Evolutionary conservation across 2,329 filamentous ascomycete species (phyloP).

Genomic region (Phaeophleospora eucalypticola): DNA sequence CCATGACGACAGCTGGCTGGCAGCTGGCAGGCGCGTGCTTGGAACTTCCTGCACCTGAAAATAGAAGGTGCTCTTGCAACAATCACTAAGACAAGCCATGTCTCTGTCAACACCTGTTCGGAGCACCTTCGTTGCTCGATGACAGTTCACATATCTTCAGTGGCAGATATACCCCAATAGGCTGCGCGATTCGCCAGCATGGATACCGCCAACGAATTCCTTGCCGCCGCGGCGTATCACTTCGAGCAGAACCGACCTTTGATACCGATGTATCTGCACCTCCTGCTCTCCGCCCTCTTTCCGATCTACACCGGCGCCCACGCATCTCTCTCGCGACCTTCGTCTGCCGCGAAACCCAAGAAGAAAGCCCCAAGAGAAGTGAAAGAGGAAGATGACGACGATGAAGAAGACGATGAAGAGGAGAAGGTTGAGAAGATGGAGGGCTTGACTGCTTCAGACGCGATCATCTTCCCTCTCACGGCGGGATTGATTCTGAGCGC

Average conservation of each 20-base stretch:
- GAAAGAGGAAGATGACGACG: slow-evolving; percentile 37
- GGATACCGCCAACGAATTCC: not conserved
- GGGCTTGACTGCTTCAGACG: slow-evolving; percentile 70
- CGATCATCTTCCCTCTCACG: slow-evolving; percentile 76
- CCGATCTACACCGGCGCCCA: slow-evolving; percentile 83
- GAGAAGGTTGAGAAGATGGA: slow-evolving; percentile 58
- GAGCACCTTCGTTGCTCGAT: too few species aligned
- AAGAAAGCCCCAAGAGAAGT: slow-evolving; percentile 25
- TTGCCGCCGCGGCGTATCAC: slow-evolving; percentile 11
- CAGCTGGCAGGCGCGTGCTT: not conserved
- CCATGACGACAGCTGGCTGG: not conserved
- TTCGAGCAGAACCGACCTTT: slow-evolving; percentile 34
- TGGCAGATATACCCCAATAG: not conserved
- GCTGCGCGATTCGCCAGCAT: not conserved
- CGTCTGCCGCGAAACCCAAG: slow-evolving; percentile 65
- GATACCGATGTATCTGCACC: slow-evolving; percentile 56
- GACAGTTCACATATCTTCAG: not conserved
- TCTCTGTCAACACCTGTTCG: too few species aligned
- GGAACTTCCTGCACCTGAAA: too few species aligned
- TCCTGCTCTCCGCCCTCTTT: slow-evolving; percentile 66
- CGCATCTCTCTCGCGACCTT: slow-evolving; percentile 76
- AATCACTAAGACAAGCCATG: not conserved
- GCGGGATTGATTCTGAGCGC: slow-evolving; percentile 68
- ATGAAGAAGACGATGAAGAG: slow-evolving; percentile 51
- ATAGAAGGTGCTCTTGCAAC: not conserved